These are phyloP conservation scores for Phialophora macrospora DNA, from an alignment of 2,329 filamentous ascomycete species.

Conservation along the genomic window DNA sequence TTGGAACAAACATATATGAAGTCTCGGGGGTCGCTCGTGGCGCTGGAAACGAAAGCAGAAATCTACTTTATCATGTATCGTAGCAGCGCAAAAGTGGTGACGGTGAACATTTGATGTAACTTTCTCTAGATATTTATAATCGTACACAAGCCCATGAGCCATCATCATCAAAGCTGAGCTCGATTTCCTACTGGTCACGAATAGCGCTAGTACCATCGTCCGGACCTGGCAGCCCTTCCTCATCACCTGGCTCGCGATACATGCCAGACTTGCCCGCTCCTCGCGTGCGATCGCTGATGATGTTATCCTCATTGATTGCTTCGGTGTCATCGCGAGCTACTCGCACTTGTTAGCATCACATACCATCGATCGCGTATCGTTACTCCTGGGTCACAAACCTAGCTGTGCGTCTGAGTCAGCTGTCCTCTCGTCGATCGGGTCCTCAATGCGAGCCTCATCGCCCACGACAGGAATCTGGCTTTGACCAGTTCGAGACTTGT, in stretches of 20 bases:
- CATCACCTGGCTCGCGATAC: constrained; percentile 59
- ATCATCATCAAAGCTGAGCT: background rate
- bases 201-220: constrained; percentile 32
- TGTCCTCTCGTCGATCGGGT: constrained; percentile 50
- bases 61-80: background rate
- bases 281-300: constrained; percentile 54
- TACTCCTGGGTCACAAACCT: constrained; percentile 44
- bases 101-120: background rate
- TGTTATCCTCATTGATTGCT: constrained; percentile 56
- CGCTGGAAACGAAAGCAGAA: background rate
- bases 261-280: constrained; percentile 54
- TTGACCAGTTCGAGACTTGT: constrained; percentile 55
- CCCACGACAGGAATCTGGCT: constrained; percentile 53
- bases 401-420: constrained; percentile 56
- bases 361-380: background rate
- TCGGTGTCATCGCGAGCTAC: constrained; percentile 51
- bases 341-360: background rate
- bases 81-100: too few species aligned
- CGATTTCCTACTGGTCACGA: constrained; percentile 9
- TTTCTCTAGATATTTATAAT: background rate
- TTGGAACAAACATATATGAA: background rate
- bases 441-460: constrained; percentile 54
- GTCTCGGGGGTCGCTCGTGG: too few species aligned
- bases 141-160: background rate
- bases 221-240: constrained; percentile 52